Conservation (phyloP, 2,329 filamentous ascomycete genomes). For the Ascochyta rabiei region DNA sequence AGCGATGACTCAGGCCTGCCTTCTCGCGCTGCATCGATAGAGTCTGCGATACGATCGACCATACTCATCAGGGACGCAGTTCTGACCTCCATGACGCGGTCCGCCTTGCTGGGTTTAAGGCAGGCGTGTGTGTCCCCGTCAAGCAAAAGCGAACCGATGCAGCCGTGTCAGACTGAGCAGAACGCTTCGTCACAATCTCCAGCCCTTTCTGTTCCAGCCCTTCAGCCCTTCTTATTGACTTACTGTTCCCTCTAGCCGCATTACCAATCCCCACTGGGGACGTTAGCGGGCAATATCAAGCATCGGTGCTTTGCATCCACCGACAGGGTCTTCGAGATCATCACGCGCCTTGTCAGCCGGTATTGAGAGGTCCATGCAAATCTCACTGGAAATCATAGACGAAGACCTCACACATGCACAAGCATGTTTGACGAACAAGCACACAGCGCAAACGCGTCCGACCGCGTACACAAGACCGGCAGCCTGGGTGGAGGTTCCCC, state of each 20-base stretch:
- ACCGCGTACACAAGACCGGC: conserved; percentile 28
- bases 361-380: neutral
- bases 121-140: neutral
- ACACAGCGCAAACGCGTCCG: conserved; percentile 22
- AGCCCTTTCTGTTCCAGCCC: neutral
- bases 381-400: neutral
- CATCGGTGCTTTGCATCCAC: conserved; percentile 9
- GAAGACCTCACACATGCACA: neutral
- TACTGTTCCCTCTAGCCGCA: neutral
- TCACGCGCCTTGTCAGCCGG: conserved; percentile 3
- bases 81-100: conserved; percentile 5
- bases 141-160: neutral
- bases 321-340: conserved; percentile 9
- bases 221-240: conserved; percentile 5
- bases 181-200: neutral
- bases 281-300: conserved; percentile 9
- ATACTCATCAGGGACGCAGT: neutral
- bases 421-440: conserved; percentile 36
- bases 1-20: conserved; percentile 6
- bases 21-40: neutral
- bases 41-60: conserved; percentile 1
- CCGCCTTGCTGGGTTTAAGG: conserved; percentile 3
- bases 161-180: neutral
- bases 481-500: conserved; percentile 23
- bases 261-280: conserved; percentile 13